phyloP scores from a whole-genome alignment of 2,329 filamentous ascomycete genomes.

The Aspergillus japonicus region DNA sequence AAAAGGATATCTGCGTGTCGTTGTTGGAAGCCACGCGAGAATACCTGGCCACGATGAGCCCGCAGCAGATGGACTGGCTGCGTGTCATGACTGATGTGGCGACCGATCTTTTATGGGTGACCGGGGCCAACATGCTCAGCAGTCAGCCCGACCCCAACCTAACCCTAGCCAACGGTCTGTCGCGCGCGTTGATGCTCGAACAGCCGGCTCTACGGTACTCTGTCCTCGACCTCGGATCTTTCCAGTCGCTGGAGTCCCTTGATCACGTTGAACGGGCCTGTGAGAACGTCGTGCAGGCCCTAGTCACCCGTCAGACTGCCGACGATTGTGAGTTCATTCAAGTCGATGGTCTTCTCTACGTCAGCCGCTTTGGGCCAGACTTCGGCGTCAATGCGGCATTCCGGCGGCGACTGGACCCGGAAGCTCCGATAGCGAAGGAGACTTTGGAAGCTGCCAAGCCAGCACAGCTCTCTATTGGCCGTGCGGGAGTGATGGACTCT shows the following conservation, averaged over 20 bases:
- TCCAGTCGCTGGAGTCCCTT: background rate
- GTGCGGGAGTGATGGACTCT: background rate
- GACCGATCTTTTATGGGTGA: conserved; percentile 11
- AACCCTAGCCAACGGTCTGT: background rate
- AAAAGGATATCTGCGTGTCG: background rate
- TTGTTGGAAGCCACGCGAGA: background rate
- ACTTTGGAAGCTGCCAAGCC: background rate
- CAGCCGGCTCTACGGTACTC: conserved; percentile 2
- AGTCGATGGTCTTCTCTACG: background rate
- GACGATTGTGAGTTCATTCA: background rate
- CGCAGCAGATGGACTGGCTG: conserved; percentile 6
- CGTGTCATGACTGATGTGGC: conserved; percentile 13
- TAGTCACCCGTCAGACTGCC: background rate
- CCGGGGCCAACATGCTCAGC: background rate
- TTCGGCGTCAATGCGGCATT: background rate
- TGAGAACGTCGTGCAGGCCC: background rate
- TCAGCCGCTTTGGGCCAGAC: conserved; percentile 1
- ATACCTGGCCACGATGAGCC: conserved; percentile 5
- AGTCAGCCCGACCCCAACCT: no score
- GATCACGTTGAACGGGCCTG: background rate
- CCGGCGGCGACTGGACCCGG: background rate
- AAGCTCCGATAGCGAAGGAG: background rate
- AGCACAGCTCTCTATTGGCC: background rate
- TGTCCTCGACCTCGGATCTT: background rate
- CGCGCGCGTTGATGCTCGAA: conserved; percentile 4